Evolutionary conservation across 495 filamentous ascomycete genomes (phyloP).

Genomic region (Aspergillus coremiiformis): DNA sequence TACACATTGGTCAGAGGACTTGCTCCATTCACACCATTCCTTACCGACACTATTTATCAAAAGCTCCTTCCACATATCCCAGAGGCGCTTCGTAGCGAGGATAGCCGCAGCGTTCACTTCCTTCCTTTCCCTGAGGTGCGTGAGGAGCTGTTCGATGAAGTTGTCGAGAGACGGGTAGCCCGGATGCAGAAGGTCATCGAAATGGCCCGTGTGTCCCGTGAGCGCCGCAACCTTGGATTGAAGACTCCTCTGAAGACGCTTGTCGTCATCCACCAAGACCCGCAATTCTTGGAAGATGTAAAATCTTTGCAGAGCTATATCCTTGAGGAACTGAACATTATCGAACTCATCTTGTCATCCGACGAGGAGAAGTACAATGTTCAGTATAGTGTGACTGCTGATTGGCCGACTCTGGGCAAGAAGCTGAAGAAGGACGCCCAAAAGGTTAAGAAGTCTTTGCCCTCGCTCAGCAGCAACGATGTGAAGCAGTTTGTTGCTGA

Average conservation of each 20-base stretch:
- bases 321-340: constrained; percentile 83
- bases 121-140: constrained; percentile 81
- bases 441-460: constrained; percentile 85
- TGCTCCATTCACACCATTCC: constrained; percentile 92
- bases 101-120: constrained; percentile 86
- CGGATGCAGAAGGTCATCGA: constrained; percentile 97
- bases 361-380: constrained; percentile 90
- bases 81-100: constrained; percentile 52
- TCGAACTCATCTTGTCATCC: constrained; percentile 72
- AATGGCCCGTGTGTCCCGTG: constrained; percentile 73
- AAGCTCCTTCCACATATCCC: constrained; percentile 77
- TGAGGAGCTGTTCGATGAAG: constrained; percentile 78
- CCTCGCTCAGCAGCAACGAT: constrained; percentile 66
- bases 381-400: constrained; percentile 77
- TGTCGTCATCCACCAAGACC: constrained; percentile 80
- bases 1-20: constrained; percentile 81
- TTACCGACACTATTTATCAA: constrained; percentile 90
- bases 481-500: constrained; percentile 64
- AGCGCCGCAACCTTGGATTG: constrained; percentile 74
- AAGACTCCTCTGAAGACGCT: constrained; percentile 88
- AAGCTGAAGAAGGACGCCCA: constrained; percentile 91
- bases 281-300: constrained; percentile 78
- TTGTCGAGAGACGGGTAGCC: constrained; percentile 75
- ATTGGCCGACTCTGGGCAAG: constrained; percentile 92
- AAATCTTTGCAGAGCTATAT: constrained; percentile 78